A percentile compares a stretch with the other conserved stretches of the same genome.
phyloP scores from a whole-genome alignment of 306 rosid species.

The Rosa lucieae region DNA sequence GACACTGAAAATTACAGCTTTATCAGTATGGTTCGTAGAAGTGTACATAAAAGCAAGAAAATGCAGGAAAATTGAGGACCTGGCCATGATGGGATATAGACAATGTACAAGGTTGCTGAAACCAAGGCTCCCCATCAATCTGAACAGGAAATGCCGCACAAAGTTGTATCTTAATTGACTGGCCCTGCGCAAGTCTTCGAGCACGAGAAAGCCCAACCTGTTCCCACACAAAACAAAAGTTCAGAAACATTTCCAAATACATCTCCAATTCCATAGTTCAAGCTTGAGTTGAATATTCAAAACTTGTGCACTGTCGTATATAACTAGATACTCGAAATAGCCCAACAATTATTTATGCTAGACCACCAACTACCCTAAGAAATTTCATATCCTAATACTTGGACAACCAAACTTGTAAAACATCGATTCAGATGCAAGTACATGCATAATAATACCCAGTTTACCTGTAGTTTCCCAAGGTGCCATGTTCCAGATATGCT shows the following conservation, averaged over 20 bases:
- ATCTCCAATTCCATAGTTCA: constrained; percentile 9
- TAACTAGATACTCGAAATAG: not conserved
- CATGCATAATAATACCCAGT: constrained; percentile 16
- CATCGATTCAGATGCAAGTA: not conserved
- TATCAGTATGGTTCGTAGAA: not conserved
- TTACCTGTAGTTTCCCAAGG: constrained; percentile 98
- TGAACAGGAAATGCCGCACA: constrained; percentile 86
- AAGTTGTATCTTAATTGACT: constrained; percentile 76
- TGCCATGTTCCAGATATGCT: constrained; percentile 99
- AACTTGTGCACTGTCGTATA: not conserved
- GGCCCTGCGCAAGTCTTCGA: constrained; percentile 97
- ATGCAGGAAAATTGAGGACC: constrained; percentile 49
- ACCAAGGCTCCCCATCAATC: constrained; percentile 99
- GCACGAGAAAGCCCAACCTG: constrained; percentile 99
- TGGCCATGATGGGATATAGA: constrained; percentile 88
- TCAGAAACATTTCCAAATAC: constrained; percentile 18
- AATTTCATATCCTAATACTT: not conserved
- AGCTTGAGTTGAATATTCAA: not conserved
- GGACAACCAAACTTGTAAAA: not conserved
- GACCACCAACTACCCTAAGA: not conserved
- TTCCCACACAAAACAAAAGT: constrained; percentile 23
- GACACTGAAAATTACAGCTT: not conserved
- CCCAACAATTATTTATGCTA: not conserved
- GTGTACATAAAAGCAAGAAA: not conserved
- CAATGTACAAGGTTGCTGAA: constrained; percentile 74